Base-by-base conservation (phyloP, 148 eudicot genomes). In the Vaccinium macrocarpon region DNA sequence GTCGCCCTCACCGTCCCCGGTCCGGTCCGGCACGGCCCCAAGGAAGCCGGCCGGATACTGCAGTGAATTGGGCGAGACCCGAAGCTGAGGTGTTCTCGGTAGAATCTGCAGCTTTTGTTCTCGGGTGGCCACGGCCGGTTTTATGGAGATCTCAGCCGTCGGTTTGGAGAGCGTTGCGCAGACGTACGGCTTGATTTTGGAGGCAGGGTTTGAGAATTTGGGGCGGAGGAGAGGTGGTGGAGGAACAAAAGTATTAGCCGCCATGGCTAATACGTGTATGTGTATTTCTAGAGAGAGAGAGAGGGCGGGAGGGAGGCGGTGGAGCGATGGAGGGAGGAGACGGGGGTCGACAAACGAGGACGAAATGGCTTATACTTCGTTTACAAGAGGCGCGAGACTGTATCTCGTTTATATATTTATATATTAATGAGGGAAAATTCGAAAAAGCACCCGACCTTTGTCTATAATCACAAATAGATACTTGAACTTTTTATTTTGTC, bases 1-100 rank as follows among this genome's bases (percentile, higher is more conserved):
- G 6, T 80, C 76, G 3, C 80, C 73, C 77, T 11, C 29, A 72
- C n/a, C 64, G 46, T 5, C 55, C 2, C 2, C 18, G 21, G 1
- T 55, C 15, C 64, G 50, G 16, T 86, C 87, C 6, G 97, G 97
- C 8, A 85, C 88, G 4, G 88, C 93, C 61, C 92, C 93, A 1
- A 91, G 84, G 46, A 66, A 81, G 0, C 99, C 99, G 62, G 91
- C 87, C 66, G 87, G 91, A 42, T 91, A 94, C 84, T 90, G 94
- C 18, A 96, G 82, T 13, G 99, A 92, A 32, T 84, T 87, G 7
- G 93, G 13, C 10, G 92, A 89, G 14, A 89, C 94, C 16, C 79
- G 59, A 21, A 66, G 66, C 10, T 75, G 75, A 9, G 86, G 62
- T 11, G 84, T 38, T 51, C 85, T 35, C 7, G 84, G 61, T 55